Conservation (phyloP, 805 yeast genomes). For the Yarrowia sp. region DNA sequence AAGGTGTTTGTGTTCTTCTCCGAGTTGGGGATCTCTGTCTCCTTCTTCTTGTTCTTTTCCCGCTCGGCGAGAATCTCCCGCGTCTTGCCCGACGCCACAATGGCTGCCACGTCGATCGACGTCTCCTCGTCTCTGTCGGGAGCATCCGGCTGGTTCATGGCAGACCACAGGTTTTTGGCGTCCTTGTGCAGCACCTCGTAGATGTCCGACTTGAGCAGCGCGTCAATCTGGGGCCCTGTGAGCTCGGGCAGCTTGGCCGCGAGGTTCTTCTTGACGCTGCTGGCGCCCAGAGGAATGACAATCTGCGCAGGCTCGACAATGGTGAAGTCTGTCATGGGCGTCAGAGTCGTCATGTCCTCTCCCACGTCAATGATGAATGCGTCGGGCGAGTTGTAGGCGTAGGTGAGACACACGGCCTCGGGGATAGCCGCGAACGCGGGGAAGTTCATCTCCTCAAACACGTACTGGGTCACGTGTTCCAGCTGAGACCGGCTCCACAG, state of each 20-base stretch:
- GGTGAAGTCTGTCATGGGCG: slow-evolving; percentile 75
- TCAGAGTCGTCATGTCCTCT: slow-evolving; percentile 64
- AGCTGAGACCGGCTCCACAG: slow-evolving; percentile 66
- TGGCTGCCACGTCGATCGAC: slow-evolving; percentile 80
- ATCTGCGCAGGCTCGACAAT: slow-evolving; percentile 53
- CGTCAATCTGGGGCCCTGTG: slow-evolving; percentile 58
- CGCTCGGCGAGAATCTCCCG: slow-evolving; percentile 66
- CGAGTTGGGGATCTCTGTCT: slow-evolving; percentile 45
- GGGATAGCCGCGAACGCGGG: slow-evolving; percentile 72
- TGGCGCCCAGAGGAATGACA: slow-evolving; percentile 59
- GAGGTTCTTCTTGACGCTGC: slow-evolving; percentile 55
- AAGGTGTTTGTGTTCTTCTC: slow-evolving; percentile 74
- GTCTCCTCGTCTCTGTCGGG: slow-evolving; percentile 59
- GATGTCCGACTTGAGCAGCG: slow-evolving; percentile 67
- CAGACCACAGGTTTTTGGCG: slow-evolving; percentile 59
- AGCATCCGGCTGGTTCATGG: slow-evolving; percentile 41
- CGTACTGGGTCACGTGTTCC: slow-evolving; percentile 69
- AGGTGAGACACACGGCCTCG: slow-evolving; percentile 62
- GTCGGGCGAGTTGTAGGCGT: slow-evolving; percentile 61
- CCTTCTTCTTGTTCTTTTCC: slow-evolving; percentile 47
- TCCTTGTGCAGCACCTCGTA: slow-evolving; percentile 70
- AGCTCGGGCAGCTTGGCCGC: slow-evolving; percentile 56
- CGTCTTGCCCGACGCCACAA: slow-evolving; percentile 74
- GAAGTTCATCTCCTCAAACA: slow-evolving; percentile 67
- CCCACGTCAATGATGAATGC: slow-evolving; percentile 82